Evolutionary conservation across 306 rosid genomes (phyloP).

Genomic region (Adenanthera pavonina): DNA sequence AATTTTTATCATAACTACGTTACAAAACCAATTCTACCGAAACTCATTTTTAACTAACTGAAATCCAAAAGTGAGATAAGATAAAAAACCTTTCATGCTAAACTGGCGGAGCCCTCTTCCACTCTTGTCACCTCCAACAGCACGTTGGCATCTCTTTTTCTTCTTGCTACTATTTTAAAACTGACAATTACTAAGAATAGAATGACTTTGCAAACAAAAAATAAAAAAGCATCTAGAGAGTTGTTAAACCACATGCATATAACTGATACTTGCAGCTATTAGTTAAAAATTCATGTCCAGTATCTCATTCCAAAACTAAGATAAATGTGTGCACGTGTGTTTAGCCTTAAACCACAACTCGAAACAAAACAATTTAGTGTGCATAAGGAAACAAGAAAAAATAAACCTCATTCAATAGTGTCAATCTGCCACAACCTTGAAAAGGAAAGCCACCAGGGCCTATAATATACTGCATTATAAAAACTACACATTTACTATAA

Average conservation of each 20-base stretch:
- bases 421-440: constrained; percentile 22
- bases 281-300: constrained; percentile 22
- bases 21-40: too few species aligned
- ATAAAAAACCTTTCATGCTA: constrained; percentile 89
- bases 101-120: constrained; percentile 99
- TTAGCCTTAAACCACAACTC: not conserved
- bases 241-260: constrained; percentile 25
- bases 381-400: not conserved
- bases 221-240: constrained; percentile 10
- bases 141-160: constrained; percentile 97
- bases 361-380: not conserved
- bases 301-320: constrained; percentile 24
- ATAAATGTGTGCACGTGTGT: not conserved
- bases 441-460: constrained; percentile 9
- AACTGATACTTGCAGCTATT: constrained; percentile 14
- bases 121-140: constrained; percentile 91
- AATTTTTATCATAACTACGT: too few species aligned
- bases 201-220: not conserved
- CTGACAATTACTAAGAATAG: constrained; percentile 31
- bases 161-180: constrained; percentile 66
- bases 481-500: constrained; percentile 22
- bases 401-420: not conserved
- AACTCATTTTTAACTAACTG: too few species aligned
- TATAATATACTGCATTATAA: constrained; percentile 2
- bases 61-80: constrained; percentile 13